Evolutionary conservation across 345 rosid genomes (phyloP), one percentile per base, ranked within the genome.

Genomic region (rapeseed (Brassica napus)): DNA sequence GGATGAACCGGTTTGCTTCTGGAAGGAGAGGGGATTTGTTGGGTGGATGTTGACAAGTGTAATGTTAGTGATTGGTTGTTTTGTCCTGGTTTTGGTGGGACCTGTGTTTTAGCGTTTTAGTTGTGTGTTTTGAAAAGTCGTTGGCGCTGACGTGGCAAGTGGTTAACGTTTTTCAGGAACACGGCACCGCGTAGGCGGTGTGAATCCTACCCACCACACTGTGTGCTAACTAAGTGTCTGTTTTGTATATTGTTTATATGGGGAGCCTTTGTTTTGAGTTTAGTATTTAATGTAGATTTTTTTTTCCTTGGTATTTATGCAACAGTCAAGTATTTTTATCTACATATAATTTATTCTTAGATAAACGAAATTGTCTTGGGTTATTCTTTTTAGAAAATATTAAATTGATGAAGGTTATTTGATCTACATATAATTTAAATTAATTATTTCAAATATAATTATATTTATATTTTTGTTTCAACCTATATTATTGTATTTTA

Each of bases 1-100:
- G 82, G 44, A 83, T 87, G 91, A 78, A 35, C 74, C 87, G 89
- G 85, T 86, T 89, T 67, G 79, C 85, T 58, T 91, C 93, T 5
- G 92, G 96, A 18, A 84, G 93, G 82, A 86, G 81, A 82, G 79
- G 85, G 60, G 91, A 83, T 69, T 73, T 85, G 69, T 85, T 86
- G 82, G 76, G 44, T 44, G 54, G 71, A 7, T 65, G 60, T 10
- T 68, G 84, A 82, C 78, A 77, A 37, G 74, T 70, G 80, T 47
- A 2, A 6, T 21, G 6, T 21, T n/a, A 39, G 58, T 73, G 81
- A 76, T 69, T 76, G 80, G 82, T 78, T 78, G 77, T 14, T 18
- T 49, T 14, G 55, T 49, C 7, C 55, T 6, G 5, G n/a, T n/a
- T n/a, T n/a, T n/a, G n/a, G 52, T 64, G 66, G 80, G 83, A 26